Base-by-base conservation (phyloP, 2,329 filamentous ascomycete species). In the Trichoderma gracile region DNA sequence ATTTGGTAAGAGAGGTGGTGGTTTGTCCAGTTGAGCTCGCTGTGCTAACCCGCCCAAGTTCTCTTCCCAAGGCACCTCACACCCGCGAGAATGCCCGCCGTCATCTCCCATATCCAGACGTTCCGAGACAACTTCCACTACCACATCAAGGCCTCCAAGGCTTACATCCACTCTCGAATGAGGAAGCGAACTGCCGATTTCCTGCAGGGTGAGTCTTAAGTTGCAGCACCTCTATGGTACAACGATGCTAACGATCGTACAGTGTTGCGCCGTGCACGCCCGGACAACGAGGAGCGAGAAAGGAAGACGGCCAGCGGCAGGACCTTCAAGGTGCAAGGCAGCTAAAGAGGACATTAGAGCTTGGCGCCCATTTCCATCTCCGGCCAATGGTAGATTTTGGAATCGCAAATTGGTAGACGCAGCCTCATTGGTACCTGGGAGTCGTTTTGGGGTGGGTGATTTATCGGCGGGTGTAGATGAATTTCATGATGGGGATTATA, bases 91-190 rank as follows among this genome's bases (percentile, higher is more conserved):
- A 92, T 96, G 81, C 89, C 91, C 66, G 93, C 97, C 70, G 93
- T 96, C 76, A 99, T 99, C 71, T 97, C 93, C 57, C 96, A 99
- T 77, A 98, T 99, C 73, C 96, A 99, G 80, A 99, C 95, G 15
- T 99, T 99, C 91, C 91, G 95, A 70, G 95, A 99, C 76, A 99
- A 99, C 79, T 99, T 99, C 84, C 95, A 99, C 79, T 99, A 99
- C 78, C 95, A 99, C 79, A 99, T 99, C 80, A 99, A 99, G 81
- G 96, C 95, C 33, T 97, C 93, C 68, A 99, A 99, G 84, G 95
- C 96, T 60, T 99, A 97, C 75, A 99, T 99, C 69, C 95, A 99
- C 84, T 96, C 93, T 40, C 88, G 96, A 73, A 99, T 99, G 95
- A 89, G 95, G 76, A 92, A 94, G 82, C 88, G 95, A 77, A 99